Base-by-base conservation (phyloP, 805 yeast genomes). In the Teunomyces lycoperdinae region DNA sequence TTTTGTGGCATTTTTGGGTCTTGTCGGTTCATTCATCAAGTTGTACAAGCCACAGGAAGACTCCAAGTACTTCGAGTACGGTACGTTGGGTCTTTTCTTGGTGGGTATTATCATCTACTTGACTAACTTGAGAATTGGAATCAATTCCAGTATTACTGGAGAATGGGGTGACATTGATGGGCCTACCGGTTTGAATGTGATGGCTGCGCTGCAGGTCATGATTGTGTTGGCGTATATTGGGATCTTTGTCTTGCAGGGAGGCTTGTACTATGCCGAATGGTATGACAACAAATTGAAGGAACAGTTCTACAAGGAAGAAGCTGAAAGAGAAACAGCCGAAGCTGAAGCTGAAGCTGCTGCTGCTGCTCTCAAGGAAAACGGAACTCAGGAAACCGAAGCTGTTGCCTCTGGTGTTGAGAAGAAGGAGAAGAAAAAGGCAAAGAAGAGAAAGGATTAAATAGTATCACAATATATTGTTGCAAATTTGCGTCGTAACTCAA, bases 141-240 rank as follows among this genome's bases (percentile, higher is more conserved):
- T 84, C 34, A 78, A 78, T 56, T 80, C 91, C 48, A 80, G 89
- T 46, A 57, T 81, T 26, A 67, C 78, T 49, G 91, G 90, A 39
- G 74, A 81, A 50, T 92, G 98, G 98, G 98, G 97, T 55, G 98
- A 92, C 44, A 96, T 94, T 44, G 88, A 87, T 59, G 82, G 79
- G 63, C 76, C 76, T 51, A 88, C 96, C 17, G 98, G 98, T 28
- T 69, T 92, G 59, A 89, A 88, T 54, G 96, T 94, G 34, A 80
- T 94, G 60, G 97, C 94, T 35, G 97, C 98, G 4, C 84, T 94
- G 27, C 85, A 85, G 67, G 78, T 85, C 33, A 84, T 92, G 75
- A 75, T 88, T 55, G 80, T 87, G 7, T 64, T 89, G 46, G 74
- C 87, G 13, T 71, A 91, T 45, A 62, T 81, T 17, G 97, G 97